Conservation (phyloP, 2,329 filamentous ascomycete genomes). For the Trichophaea hybrida region DNA sequence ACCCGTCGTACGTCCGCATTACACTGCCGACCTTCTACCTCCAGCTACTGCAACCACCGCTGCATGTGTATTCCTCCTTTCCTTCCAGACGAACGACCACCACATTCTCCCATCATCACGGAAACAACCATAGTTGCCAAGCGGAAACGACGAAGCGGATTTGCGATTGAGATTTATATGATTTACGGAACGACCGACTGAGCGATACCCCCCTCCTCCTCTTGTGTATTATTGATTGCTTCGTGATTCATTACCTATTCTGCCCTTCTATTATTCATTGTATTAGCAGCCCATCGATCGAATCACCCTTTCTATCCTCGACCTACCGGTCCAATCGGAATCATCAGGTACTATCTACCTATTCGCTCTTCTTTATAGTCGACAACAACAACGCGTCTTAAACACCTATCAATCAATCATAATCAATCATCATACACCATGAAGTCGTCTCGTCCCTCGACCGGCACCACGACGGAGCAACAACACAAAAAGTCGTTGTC, state of each 20-base stretch:
- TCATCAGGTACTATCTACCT: not conserved
- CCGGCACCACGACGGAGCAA: not conserved
- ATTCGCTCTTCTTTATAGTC: not conserved
- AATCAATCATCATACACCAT: not conserved
- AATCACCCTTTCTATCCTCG: too few relatives aligned
- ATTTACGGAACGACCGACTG: too few relatives aligned
- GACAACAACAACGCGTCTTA: not conserved
- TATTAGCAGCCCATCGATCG: not conserved
- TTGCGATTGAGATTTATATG: too few relatives aligned
- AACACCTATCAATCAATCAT: not conserved
- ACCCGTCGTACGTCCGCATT: too few relatives aligned
- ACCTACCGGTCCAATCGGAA: too few relatives aligned
- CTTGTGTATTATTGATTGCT: not conserved
- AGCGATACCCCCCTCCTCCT: not conserved
- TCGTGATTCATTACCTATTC: not conserved
- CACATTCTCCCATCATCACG: too few relatives aligned
- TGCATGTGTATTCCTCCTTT: too few relatives aligned
- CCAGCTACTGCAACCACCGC: too few relatives aligned
- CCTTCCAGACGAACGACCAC: too few relatives aligned
- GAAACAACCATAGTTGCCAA: too few relatives aligned
- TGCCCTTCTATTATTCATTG: not conserved
- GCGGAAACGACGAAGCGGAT: too few relatives aligned
- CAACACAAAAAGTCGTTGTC: conserved; percentile 10
- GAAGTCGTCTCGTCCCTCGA: not conserved
- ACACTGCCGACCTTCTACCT: too few relatives aligned